Conservation (phyloP, 345 rosid species). For the Bruguiera sexangula region DNA sequence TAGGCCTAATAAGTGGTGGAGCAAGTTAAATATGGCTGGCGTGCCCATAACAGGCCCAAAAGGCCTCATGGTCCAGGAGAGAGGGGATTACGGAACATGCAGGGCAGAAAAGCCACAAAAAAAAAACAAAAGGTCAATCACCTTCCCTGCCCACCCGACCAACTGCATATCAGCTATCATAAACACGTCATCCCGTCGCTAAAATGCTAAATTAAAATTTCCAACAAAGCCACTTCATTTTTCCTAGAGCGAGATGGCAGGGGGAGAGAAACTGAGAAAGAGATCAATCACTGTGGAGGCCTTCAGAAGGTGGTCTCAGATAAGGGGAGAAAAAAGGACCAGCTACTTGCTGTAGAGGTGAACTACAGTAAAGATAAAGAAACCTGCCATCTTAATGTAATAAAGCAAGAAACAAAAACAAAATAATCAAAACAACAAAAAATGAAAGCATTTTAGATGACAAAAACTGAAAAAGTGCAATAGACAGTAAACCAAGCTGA, state of each 20-base stretch:
- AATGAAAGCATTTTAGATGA: too few relatives aligned
- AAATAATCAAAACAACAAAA: not conserved
- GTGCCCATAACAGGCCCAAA: too few relatives aligned
- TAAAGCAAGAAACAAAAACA: not conserved
- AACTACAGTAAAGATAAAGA: slow-evolving; percentile 53
- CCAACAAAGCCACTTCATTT: not conserved
- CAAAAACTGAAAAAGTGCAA: not conserved
- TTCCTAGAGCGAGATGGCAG: not conserved
- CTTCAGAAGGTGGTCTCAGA: not conserved
- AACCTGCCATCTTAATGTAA: slow-evolving; percentile 53
- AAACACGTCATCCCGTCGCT: too few relatives aligned
- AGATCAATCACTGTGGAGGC: not conserved
- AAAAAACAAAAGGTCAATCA: too few relatives aligned
- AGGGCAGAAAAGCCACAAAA: too few relatives aligned
- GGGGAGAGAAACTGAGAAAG: not conserved
- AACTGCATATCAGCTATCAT: too few relatives aligned
- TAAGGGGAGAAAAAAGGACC: too few relatives aligned
- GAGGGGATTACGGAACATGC: too few relatives aligned
- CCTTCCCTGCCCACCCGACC: too few relatives aligned
- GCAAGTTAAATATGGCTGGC: too few relatives aligned
- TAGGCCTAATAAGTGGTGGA: too few relatives aligned
- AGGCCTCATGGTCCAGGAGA: too few relatives aligned
- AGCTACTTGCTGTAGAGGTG: slow-evolving; percentile 48
- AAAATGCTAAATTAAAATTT: not conserved
- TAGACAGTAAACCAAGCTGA: not conserved